Evolutionary conservation across 805 yeast species (phyloP).

Genomic region (Peterozyma xylosa): DNA sequence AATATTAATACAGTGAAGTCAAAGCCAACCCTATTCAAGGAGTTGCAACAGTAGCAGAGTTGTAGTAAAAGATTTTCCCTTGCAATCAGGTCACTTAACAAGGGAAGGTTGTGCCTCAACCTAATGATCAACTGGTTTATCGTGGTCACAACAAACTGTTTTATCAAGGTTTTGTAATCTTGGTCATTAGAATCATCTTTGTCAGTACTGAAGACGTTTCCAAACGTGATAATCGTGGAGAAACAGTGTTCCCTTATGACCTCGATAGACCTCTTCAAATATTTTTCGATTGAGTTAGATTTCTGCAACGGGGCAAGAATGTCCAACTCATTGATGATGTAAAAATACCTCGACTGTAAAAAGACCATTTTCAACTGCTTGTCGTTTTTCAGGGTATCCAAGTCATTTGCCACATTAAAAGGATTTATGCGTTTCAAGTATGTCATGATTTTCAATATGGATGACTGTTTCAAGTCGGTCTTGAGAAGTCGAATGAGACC

Average conservation of each 20-base stretch:
- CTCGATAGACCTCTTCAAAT: conserved; percentile 74
- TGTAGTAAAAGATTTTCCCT: conserved; percentile 72
- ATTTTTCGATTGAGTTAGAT: conserved; percentile 46
- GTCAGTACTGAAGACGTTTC: conserved; percentile 48
- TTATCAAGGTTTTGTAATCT: conserved; percentile 22
- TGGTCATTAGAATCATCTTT: conserved; percentile 12
- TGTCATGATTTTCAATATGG: conserved; percentile 69
- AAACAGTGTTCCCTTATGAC: conserved; percentile 78
- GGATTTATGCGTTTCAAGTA: conserved; percentile 66
- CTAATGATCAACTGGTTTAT: conserved; percentile 23
- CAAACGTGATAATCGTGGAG: conserved; percentile 60
- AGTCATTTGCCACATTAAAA: conserved; percentile 18
- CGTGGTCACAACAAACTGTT: conserved; percentile 28
- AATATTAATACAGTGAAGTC: conserved; percentile 58
- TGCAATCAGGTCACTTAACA: conserved; percentile 29
- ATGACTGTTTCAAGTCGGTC: conserved; percentile 74
- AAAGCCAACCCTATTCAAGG: conserved; percentile 63
- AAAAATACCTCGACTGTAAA: conserved; percentile 60
- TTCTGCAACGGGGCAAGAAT: conserved; percentile 49
- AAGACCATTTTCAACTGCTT: conserved; percentile 44
- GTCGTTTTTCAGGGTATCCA: conserved; percentile 5
- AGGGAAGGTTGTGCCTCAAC: conserved; percentile 20
- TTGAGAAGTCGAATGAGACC: conserved; percentile 63
- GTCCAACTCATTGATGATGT: conserved; percentile 54
- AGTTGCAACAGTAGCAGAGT: conserved; percentile 81